Conservation (phyloP, 2,329 filamentous ascomycete species). For the Penicillium sp. region DNA sequence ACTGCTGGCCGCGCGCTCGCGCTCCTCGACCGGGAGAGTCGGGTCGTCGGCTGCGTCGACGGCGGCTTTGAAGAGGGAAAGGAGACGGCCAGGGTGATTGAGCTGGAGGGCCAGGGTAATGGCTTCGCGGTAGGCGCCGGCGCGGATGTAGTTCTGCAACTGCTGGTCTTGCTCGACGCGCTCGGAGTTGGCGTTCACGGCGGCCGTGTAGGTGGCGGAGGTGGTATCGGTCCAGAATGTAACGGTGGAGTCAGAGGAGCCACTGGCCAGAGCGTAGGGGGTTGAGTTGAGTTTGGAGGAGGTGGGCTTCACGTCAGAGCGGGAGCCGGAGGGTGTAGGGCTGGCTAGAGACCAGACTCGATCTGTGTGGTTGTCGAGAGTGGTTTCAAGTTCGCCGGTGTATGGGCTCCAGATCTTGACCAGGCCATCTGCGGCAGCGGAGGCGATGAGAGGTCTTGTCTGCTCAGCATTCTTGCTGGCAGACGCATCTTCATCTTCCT, state of each 20-base stretch:
- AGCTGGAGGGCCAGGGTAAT: constrained; percentile 88
- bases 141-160: constrained; percentile 84
- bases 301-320: constrained; percentile 27
- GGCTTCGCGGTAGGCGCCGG: constrained; percentile 83
- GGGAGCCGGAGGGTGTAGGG: constrained; percentile 43
- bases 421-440: constrained; percentile 85
- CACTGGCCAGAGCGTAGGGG: constrained; percentile 74
- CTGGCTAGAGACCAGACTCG: constrained; percentile 86
- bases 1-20: constrained; percentile 26
- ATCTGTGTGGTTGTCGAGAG: constrained; percentile 94
- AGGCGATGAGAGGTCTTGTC: constrained; percentile 55
- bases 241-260: constrained; percentile 84
- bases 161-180: constrained; percentile 92
- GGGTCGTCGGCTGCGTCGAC: constrained; percentile 65
- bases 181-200: constrained; percentile 67
- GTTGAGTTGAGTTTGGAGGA: constrained; percentile 30
- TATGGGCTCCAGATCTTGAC: constrained; percentile 95
- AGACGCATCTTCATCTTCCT: constrained; percentile 26
- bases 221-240: constrained; percentile 97
- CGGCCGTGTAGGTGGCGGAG: constrained; percentile 67
- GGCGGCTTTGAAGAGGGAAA: constrained; percentile 77
- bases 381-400: constrained; percentile 77
- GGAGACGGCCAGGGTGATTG: constrained; percentile 84
- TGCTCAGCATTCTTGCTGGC: constrained; percentile 30
- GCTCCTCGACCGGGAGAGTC: constrained; percentile 23